Evolutionary conservation across 2,329 filamentous ascomycete genomes (phyloP).

Genomic region (Botrytis tulipae): DNA sequence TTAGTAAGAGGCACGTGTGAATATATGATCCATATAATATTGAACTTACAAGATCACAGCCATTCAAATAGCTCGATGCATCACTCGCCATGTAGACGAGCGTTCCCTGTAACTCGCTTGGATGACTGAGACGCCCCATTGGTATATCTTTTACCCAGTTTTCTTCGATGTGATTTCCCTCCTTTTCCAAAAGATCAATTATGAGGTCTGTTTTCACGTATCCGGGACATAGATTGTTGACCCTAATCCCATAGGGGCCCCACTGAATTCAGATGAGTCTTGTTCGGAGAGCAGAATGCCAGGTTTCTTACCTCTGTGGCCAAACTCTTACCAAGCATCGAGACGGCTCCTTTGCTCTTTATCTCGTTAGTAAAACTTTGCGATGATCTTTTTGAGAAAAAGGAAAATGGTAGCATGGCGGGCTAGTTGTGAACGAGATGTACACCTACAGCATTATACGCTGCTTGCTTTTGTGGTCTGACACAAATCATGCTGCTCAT

Average conservation of each 20-base stretch:
- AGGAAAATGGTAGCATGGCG: neutral
- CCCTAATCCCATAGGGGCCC: conserved; percentile 60
- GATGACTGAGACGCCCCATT: conserved; percentile 40
- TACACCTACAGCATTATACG: conserved; percentile 40
- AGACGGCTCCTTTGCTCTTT: conserved; percentile 56
- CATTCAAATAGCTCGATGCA: conserved; percentile 32
- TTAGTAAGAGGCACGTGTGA: neutral
- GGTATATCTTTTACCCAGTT: conserved; percentile 42
- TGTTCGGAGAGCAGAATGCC: neutral
- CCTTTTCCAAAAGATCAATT: conserved; percentile 38
- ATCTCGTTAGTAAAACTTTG: conserved; percentile 5
- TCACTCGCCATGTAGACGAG: conserved; percentile 36
- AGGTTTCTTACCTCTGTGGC: conserved; percentile 45
- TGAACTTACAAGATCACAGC: conserved; percentile 32
- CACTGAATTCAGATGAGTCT: conserved; percentile 43
- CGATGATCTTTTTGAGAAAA: neutral
- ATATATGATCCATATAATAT: neutral
- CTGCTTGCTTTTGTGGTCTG: conserved; percentile 41
- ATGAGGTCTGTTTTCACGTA: conserved; percentile 45
- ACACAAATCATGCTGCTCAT: conserved; percentile 40
- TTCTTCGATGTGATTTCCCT: conserved; percentile 41
- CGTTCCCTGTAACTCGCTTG: conserved; percentile 42
- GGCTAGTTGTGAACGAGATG: neutral
- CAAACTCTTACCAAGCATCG: conserved; percentile 58
- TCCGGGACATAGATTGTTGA: conserved; percentile 66